Base-by-base conservation (phyloP, 257 asterid genomes). In the Solanum virginianum region DNA sequence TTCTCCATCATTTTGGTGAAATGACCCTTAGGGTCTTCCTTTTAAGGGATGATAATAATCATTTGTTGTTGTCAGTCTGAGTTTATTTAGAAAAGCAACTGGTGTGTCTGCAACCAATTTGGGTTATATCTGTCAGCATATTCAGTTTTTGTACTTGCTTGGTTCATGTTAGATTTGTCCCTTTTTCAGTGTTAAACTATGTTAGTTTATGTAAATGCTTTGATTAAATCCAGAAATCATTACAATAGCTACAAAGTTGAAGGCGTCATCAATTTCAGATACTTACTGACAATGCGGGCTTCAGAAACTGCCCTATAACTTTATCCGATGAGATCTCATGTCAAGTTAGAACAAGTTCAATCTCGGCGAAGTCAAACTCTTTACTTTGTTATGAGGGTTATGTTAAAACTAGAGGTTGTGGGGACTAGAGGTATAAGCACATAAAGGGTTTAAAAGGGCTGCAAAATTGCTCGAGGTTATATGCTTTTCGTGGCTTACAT, bases 251-350 rank as follows among this genome's bases (percentile, higher is more conserved):
- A 36, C 63, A 75, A 69, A 14, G 55, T 71, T 82, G 81, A 79
- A 71, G 56, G 83, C 51, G 47, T 86, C 75, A 24, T 45, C 81
- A 22, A 82, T 88, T 84, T 79, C 72, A 71, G 81, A 83, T 84
- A 57, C 10, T 7, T 70, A 83, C 53, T 47, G 71, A 68, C 55
- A n/a, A 93, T 95, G 97, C 92, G 88, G 82, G 90, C 92, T 84
- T 80, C 92, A 29, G 90, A 89, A 83, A 89, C 88, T 86, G 89
- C 89, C 75, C 85, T 89, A 32, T 90, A 86, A 8, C 66, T 86
- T 80, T 89, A 45, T 87, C 92, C 5, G 87, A 92, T 77, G 83
- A 87, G 59, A 51, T 85, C 36, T 90, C 91, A 3, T 87, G 49
- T 66, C 93, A 80, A 80, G 83, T 85, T 84, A 69, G 56, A 63